phyloP scores from a whole-genome alignment of 805 yeast genomes.

The Saccharomycopsis capsularis region DNA sequence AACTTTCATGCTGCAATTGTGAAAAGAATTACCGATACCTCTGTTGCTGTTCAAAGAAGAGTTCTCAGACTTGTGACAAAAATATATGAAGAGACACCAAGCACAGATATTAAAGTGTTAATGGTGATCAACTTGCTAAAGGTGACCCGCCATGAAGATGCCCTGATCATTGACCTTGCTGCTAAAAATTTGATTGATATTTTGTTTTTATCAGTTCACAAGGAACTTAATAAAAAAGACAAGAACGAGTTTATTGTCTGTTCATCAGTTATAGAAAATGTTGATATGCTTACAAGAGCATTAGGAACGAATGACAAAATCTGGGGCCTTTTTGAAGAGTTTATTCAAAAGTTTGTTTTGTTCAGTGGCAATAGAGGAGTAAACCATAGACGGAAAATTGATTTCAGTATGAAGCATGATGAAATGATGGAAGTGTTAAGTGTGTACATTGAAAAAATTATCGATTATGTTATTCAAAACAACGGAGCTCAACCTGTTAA shows the following conservation, averaged over 20 bases:
- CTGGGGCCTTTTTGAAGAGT: conserved; percentile 40
- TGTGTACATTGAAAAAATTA: conserved; percentile 30
- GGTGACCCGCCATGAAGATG: conserved; percentile 68
- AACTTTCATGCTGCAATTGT: conserved; percentile 30
- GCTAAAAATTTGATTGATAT: conserved; percentile 31
- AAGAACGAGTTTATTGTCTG: conserved; percentile 10
- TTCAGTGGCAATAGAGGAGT: conserved; percentile 22
- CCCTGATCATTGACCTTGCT: conserved; percentile 39
- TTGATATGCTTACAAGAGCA: conserved; percentile 35
- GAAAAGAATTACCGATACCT: conserved; percentile 31
- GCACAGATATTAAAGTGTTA: conserved; percentile 31
- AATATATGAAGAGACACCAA: conserved; percentile 37
- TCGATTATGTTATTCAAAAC: conserved; percentile 32
- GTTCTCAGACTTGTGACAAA: conserved; percentile 45
- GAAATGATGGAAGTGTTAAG: conserved; percentile 25
- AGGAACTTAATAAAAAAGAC: conserved; percentile 8
- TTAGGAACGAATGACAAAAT: conserved; percentile 34
- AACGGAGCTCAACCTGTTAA: conserved; percentile 25
- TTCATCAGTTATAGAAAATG: conserved; percentile 20
- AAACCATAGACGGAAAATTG: conserved; percentile 8
- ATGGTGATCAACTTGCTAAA: conserved; percentile 47
- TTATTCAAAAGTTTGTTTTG: conserved; percentile 40
- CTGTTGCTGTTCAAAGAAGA: conserved; percentile 53
- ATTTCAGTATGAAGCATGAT: conserved; percentile 14
- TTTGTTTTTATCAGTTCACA: conserved; percentile 29